Evolutionary conservation across 257 asterid species (phyloP).

Genomic region (Ocimum tenuiflorum): DNA sequence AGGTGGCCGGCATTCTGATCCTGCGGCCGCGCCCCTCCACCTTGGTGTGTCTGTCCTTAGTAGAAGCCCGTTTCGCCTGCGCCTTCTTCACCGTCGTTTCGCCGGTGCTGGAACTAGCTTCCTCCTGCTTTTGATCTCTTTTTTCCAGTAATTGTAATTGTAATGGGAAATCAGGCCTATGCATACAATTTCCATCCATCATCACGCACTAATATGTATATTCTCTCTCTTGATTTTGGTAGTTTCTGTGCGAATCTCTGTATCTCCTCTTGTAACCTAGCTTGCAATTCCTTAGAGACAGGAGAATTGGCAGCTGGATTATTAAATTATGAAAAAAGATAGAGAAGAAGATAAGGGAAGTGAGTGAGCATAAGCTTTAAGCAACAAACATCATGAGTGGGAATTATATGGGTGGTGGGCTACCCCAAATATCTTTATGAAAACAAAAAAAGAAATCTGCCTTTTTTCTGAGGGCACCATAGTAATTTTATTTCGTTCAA

Average conservation of each 20-base stretch:
- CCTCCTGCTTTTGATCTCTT: slow-evolving; percentile 18
- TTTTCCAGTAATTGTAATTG: slow-evolving; percentile 50
- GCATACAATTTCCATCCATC: slow-evolving; percentile 17
- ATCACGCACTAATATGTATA: too few relatives aligned
- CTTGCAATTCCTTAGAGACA: slow-evolving; percentile 25
- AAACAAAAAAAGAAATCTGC: too few relatives aligned
- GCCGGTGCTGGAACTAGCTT: slow-evolving; percentile 18
- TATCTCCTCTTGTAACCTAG: neutral
- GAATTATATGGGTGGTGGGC: slow-evolving; percentile 52
- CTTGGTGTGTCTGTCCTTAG: slow-evolving; percentile 63
- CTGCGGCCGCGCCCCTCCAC: slow-evolving; percentile 60
- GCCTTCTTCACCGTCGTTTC: slow-evolving; percentile 27
- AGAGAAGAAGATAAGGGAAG: slow-evolving; percentile 17
- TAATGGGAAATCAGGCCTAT: slow-evolving; percentile 42
- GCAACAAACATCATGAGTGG: slow-evolving; percentile 83
- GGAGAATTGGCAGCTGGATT: slow-evolving; percentile 26
- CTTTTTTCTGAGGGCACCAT: slow-evolving; percentile 6
- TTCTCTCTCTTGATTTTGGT: neutral
- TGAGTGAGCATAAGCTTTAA: slow-evolving; percentile 57
- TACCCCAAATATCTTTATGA: slow-evolving; percentile 23
- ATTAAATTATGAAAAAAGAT: neutral
- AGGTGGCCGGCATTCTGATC: slow-evolving; percentile 73
- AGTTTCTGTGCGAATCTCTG: too few relatives aligned
- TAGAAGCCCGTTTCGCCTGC: slow-evolving; percentile 36
- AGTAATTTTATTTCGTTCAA: slow-evolving; percentile 12